These are phyloP conservation scores for Stenocarpella maydis DNA, from an alignment of 2,329 filamentous ascomycete genomes.

Conservation along the genomic window DNA sequence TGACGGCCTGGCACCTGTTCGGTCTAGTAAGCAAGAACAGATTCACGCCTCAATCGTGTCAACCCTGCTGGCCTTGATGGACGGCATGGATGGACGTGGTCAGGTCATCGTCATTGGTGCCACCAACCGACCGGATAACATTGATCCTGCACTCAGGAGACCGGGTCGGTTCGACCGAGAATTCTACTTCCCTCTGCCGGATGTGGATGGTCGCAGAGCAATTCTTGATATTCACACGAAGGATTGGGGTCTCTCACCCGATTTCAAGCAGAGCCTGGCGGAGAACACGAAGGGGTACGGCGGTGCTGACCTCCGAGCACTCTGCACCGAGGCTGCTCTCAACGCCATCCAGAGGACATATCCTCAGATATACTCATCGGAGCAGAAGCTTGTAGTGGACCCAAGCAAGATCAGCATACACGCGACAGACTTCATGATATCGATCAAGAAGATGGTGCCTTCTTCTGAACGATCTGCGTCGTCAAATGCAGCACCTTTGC, in stretches of 20 bases:
- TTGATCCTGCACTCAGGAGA: constrained; percentile 92
- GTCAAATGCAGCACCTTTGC: constrained; percentile 82
- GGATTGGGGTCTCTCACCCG: constrained; percentile 83
- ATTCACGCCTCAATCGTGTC: constrained; percentile 98
- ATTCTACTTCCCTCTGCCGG: constrained; percentile 96
- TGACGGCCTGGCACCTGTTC: constrained; percentile 92
- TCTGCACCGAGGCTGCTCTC: constrained; percentile 94
- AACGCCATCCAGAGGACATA: constrained; percentile 96
- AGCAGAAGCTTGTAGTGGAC: constrained; percentile 89
- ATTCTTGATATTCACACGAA: constrained; percentile 97
- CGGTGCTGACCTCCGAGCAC: constrained; percentile 89
- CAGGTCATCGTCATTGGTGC: constrained; percentile 99
- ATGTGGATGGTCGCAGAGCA: constrained; percentile 78
- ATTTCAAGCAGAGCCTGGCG: constrained; percentile 85
- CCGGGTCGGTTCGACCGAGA: constrained; percentile 96
- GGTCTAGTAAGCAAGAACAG: constrained; percentile 98
- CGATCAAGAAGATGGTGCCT: constrained; percentile 93
- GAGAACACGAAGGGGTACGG: constrained; percentile 95
- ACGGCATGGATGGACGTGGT: constrained; percentile 97
- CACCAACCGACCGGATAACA: constrained; percentile 96
- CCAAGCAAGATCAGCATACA: constrained; percentile 84
- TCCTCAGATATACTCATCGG: constrained; percentile 92
- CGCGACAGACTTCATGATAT: constrained; percentile 96
- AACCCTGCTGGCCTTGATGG: constrained; percentile 92
- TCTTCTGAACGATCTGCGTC: constrained; percentile 91